Base-by-base conservation (phyloP, 805 yeast genomes). In the Suhomyces sp. region DNA sequence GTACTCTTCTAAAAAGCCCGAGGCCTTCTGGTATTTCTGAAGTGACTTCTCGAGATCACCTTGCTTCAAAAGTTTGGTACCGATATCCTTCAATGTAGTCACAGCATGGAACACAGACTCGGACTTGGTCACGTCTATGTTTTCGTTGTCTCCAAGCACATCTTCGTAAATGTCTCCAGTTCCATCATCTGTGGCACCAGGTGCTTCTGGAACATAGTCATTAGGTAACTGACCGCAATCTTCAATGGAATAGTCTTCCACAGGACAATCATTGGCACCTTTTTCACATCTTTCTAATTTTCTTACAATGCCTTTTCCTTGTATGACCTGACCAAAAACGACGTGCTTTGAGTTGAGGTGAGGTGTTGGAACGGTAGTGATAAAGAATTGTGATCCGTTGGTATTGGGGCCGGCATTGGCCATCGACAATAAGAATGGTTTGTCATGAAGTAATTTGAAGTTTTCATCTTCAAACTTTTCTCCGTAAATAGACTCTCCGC, bases 381-480 rank as follows among this genome's bases (percentile, higher is more conserved):
- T 84, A 69, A 93, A 93, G 62, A 90, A 94, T 71, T 93, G 98
- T 2, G 97, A 90, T 0, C 98, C 98, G 65, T 94, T 94, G 46
- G 98, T 93, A 68, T 86, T 84, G 53, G 96, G 91, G 15, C 98
- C 98, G 4, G 97, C 89, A 65, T 93, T 93, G 52, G 99, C 98
- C 98, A 93, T 94, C 6, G 96, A 89, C 60, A 93, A 79, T 59
- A 94, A 77, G 69, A 87, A 92, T 50, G 98, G 98, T 62, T 79
- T 79, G 57, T 85, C 90, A 66, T 93, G 98, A 56, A 78, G 81
- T 58, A 82, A 66, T 46, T 77, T 68, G 68, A 94, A 93, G 69
- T 86, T 87, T 69, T 93, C 99, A 67, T 93, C 99, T 64, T 89
- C 96, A 71, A 90, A 91, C 58, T 74, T 75, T 53, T 73, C 77